Evolutionary conservation across 768 basidiomycete species (phyloP).

Genomic region (Tephrocybe sp.): DNA sequence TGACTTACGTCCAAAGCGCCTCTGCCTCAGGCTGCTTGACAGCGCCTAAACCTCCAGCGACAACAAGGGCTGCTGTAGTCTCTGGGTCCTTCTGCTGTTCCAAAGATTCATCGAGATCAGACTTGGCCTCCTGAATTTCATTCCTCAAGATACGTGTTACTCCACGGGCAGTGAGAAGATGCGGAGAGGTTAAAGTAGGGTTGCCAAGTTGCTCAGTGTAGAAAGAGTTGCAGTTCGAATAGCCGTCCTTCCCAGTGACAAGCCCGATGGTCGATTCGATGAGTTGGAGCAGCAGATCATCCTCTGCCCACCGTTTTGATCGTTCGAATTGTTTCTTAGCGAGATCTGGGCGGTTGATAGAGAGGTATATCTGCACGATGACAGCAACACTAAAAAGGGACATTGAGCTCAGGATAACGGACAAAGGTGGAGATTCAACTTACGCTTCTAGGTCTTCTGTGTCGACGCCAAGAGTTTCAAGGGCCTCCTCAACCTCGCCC

Average conservation of each 20-base stretch:
- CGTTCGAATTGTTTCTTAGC: slow-evolving; percentile 84
- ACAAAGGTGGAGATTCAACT: slow-evolving; percentile 29
- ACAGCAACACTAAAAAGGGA: slow-evolving; percentile 61
- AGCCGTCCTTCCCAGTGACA: slow-evolving; percentile 70
- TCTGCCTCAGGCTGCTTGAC: slow-evolving; percentile 62
- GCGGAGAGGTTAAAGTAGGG: slow-evolving; percentile 71
- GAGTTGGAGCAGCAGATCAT: slow-evolving; percentile 84
- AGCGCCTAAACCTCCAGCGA: slow-evolving; percentile 58
- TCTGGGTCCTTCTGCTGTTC: slow-evolving; percentile 60
- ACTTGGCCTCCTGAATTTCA: slow-evolving; percentile 72
- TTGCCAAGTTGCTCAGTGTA: slow-evolving; percentile 84
- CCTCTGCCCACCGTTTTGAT: slow-evolving; percentile 84
- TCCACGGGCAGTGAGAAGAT: slow-evolving; percentile 76
- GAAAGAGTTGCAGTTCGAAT: slow-evolving; percentile 54
- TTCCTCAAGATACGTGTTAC: slow-evolving; percentile 76
- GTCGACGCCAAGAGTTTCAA: slow-evolving; percentile 80
- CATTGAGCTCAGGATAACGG: background rate
- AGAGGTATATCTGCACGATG: slow-evolving; percentile 83
- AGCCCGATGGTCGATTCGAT: slow-evolving; percentile 84
- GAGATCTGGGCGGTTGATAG: slow-evolving; percentile 84
- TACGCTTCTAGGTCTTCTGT: slow-evolving; percentile 87
- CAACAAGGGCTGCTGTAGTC: slow-evolving; percentile 63
- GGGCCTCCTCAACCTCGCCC: slow-evolving; percentile 87
- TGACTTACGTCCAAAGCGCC: slow-evolving; percentile 65
- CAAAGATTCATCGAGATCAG: slow-evolving; percentile 75